Evolutionary conservation across 805 yeast genomes (phyloP).

Genomic region (Candida manassasensis): DNA sequence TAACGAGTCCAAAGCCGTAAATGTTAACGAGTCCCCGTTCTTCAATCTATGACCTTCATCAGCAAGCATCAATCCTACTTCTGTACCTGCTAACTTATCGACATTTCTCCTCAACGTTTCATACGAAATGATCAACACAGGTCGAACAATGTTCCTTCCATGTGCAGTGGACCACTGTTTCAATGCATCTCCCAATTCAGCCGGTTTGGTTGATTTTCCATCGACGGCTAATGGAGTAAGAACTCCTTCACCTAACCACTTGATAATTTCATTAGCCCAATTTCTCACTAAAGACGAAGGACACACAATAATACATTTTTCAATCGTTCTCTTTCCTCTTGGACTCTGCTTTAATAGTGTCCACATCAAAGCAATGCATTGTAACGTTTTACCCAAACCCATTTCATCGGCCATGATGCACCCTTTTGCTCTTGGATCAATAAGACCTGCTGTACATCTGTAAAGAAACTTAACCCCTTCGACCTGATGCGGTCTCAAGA

Average conservation of each 20-base stretch:
- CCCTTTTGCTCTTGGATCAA: conserved; percentile 81
- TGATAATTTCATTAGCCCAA: conserved; percentile 94
- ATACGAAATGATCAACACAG: conserved; percentile 89
- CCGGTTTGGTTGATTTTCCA: conserved; percentile 75
- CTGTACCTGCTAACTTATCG: conserved; percentile 65
- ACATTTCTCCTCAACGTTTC: conserved; percentile 89
- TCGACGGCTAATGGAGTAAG: conserved; percentile 86
- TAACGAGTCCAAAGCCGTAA: conserved; percentile 78
- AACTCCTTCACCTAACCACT: conserved; percentile 94
- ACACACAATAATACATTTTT: conserved; percentile 88
- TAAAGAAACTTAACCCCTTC: conserved; percentile 92
- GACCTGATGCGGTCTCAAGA: conserved; percentile 91
- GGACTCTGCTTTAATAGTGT: conserved; percentile 87
- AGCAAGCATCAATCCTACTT: conserved; percentile 77
- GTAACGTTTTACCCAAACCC: conserved; percentile 91
- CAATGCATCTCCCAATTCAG: conserved; percentile 64
- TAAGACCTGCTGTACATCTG: conserved; percentile 83
- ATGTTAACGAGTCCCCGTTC: conserved; percentile 87
- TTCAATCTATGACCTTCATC: conserved; percentile 43
- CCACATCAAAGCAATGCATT: conserved; percentile 90
- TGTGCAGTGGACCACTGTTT: conserved; percentile 82
- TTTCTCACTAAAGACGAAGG: conserved; percentile 91
- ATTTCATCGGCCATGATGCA: conserved; percentile 98
- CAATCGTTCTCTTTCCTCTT: conserved; percentile 73
- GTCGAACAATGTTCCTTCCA: conserved; percentile 86